These are phyloP conservation scores for Liriodendron chinense DNA, from an alignment of 164 flowering plant genomes.

Conservation along the genomic window DNA sequence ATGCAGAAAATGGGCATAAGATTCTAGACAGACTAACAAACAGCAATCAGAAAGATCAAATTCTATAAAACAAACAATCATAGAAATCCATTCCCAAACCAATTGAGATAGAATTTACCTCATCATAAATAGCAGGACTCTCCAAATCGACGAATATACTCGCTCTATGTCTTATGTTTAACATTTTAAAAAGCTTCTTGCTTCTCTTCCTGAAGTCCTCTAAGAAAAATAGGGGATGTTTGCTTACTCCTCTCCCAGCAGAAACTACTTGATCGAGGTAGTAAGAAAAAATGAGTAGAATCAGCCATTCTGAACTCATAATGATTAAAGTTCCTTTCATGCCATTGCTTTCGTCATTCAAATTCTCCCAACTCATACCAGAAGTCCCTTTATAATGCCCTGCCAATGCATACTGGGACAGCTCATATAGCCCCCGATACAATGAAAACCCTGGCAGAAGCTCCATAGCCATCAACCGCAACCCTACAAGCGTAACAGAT, in stretches of 20 bases:
- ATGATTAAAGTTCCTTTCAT: slow-evolving; percentile 59
- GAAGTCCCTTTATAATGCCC: slow-evolving; percentile 46
- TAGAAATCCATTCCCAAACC: background rate
- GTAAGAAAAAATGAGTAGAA: slow-evolving; percentile 44
- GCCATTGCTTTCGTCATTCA: slow-evolving; percentile 52
- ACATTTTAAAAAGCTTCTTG: slow-evolving; percentile 31
- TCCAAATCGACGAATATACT: slow-evolving; percentile 52
- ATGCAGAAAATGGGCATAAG: too few relatives aligned
- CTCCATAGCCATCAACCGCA: slow-evolving; percentile 63
- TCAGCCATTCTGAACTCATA: slow-evolving; percentile 54
- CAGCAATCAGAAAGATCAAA: too few relatives aligned
- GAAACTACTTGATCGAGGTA: slow-evolving; percentile 58
- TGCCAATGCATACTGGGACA: slow-evolving; percentile 44
- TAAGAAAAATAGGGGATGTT: slow-evolving; percentile 48
- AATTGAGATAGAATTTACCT: slow-evolving; percentile 40
- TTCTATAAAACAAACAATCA: too few relatives aligned
- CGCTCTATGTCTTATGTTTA: slow-evolving; percentile 45
- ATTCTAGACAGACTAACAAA: too few relatives aligned
- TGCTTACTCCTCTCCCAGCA: slow-evolving; percentile 45
- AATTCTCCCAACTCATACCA: slow-evolving; percentile 70
- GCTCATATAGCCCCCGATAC: slow-evolving; percentile 74
- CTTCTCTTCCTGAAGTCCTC: slow-evolving; percentile 33
- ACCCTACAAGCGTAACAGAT: slow-evolving; percentile 31
- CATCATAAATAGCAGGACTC: slow-evolving; percentile 62
- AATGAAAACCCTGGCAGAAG: slow-evolving; percentile 71